These are phyloP conservation scores for Fusarium nygamai DNA, from an alignment of 2,329 filamentous ascomycete genomes.

Conservation along the genomic window DNA sequence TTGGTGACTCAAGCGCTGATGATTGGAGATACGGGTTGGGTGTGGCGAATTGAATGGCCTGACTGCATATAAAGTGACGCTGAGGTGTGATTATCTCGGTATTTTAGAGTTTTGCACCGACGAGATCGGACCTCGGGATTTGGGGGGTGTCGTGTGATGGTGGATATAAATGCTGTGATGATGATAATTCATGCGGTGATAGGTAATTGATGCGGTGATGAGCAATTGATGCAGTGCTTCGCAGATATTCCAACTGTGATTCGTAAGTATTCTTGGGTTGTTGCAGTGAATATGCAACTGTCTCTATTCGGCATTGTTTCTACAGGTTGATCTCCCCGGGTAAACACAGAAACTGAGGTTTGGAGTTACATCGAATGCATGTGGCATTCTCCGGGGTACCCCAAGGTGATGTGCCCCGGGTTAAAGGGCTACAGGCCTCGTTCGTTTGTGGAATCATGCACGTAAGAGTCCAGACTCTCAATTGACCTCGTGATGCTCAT, in stretches of 20 bases:
- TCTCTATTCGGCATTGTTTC: neutral
- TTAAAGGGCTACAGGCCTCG: neutral
- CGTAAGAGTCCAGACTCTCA: neutral
- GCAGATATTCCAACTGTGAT: neutral
- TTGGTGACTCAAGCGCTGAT: neutral
- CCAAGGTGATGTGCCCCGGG: neutral
- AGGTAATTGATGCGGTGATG: neutral
- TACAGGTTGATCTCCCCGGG: neutral
- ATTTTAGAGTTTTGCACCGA: constrained; percentile 12
- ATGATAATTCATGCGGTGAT: neutral
- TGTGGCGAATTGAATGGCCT: constrained; percentile 23
- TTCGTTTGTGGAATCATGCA: constrained; percentile 27
- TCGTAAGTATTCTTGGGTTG: neutral
- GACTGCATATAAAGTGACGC: constrained; percentile 6
- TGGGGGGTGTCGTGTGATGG: neutral
- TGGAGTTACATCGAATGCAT: constrained; percentile 6
- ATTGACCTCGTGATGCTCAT: constrained; percentile 3
- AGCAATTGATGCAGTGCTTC: neutral
- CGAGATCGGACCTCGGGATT: constrained; percentile 11
- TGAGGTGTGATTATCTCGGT: constrained; percentile 12
- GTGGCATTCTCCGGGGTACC: constrained; percentile 10
- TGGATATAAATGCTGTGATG: neutral
- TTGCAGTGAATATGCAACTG: neutral
- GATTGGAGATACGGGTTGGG: neutral
- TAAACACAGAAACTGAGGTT: neutral